Base-by-base conservation (phyloP, 1,284 basidiomycete genomes). In the Ceratobasidium papillatum region DNA sequence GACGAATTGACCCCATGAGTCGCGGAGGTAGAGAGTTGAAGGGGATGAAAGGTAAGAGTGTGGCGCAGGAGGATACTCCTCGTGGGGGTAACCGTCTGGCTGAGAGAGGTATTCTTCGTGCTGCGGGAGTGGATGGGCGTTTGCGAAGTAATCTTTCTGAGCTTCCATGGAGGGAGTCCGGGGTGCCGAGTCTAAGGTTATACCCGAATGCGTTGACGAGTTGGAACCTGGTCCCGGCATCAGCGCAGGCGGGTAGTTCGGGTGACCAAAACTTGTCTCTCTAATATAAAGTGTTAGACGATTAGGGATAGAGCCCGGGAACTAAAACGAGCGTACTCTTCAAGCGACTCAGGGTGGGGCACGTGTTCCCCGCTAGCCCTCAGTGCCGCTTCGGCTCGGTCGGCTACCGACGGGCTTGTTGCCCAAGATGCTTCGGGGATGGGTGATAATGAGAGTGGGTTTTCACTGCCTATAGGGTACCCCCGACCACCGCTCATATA, bases 1-100 rank as follows among this genome's bases (percentile, higher is more conserved):
- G 27, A 69, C 27, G 32, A 69, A 58, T 47, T 69, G 66, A 30
- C 66, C 47, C 66, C 66, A 69, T 22, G 66, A 69, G 30, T 69
- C 66, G 3, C 66, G 66, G 1, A 69, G 66, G 25, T 69, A 69
- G 66, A 58, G 66, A 22, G 66, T 69, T 34, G 66, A 69, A 41
- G 66, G 66, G 9, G 66, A 58, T 12, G 65, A 68, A 9, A 68
- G 25, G 38, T 69, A 69, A 11, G 66, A 69, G 41, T 69, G 66
- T 17, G 66, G 52, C 22, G 66, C 38, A n/a, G 66, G n/a, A 12
- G 66, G 66, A 38, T 56, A 58, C 9, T 36, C 66, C 52, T 69
- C 66, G 41, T 69, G 66, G 32, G 51, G 25, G 25, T 56, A 56
- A 38, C 66, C 66, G 54, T 69, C 66, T 45, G 66, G 66, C 38